Conservation (phyloP, 1,284 basidiomycete genomes). For the Rhodotorula sp. region DNA sequence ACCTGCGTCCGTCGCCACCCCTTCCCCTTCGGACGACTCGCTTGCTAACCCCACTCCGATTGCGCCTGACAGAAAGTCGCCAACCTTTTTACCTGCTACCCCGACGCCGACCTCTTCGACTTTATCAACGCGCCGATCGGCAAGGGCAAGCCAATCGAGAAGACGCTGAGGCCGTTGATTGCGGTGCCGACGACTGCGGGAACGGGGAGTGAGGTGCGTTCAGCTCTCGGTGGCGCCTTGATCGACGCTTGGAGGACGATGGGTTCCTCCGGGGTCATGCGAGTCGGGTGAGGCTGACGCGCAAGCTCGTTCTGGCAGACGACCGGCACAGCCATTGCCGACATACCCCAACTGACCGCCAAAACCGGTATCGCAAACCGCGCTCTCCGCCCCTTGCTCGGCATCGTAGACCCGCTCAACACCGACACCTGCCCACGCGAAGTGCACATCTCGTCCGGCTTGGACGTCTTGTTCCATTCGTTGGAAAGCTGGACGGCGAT, state of each 20-base stretch:
- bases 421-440: constrained; percentile 79
- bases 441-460: constrained; percentile 84
- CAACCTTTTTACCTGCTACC: constrained; percentile 76
- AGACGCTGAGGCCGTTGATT: constrained; percentile 77
- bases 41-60: neutral
- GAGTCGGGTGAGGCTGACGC: neutral
- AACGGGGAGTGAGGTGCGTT: constrained; percentile 69
- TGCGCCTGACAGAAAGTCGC: constrained; percentile 53
- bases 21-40: too few relatives aligned
- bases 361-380: constrained; percentile 92
- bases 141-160: constrained; percentile 69
- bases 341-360: constrained; percentile 80
- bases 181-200: constrained; percentile 95
- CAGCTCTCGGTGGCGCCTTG: neutral
- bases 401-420: constrained; percentile 80
- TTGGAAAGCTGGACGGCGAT: constrained; percentile 80
- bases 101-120: constrained; percentile 80
- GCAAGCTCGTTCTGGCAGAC: constrained; percentile 57
- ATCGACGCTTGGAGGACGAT: neutral
- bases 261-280: neutral
- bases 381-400: constrained; percentile 83
- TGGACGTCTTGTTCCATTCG: constrained; percentile 66
- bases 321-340: constrained; percentile 94
- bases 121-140: constrained; percentile 97
- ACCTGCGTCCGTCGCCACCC: constrained; percentile 14